Evolutionary conservation across 805 yeast genomes (phyloP), one percentile per base, ranked within the genome.

Genomic region (Metschnikowia similis): DNA sequence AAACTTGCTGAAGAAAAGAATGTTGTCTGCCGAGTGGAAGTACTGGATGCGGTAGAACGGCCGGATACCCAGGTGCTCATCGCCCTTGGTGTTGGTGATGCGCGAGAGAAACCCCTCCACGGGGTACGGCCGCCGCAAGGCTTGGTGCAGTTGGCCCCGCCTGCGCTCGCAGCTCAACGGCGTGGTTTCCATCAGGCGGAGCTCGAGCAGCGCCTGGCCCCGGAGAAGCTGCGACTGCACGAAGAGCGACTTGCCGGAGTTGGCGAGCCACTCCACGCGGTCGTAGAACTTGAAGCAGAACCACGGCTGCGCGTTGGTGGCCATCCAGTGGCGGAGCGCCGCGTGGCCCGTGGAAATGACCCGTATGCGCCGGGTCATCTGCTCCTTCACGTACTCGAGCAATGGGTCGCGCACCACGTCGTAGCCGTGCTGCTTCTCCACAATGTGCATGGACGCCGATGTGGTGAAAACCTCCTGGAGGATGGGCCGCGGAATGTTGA

Each of bases 41-140:
- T 90, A 91, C 52, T 76, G 76, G 40, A 84, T 66, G 48, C 77
- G 81, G 56, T 75, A 76, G 48, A 79, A 76, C 32, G 77, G 66
- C 31, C 74, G 70, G 5, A 74, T 60, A 8, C 73, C 50, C 47
- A 66, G 51, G 60, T 66, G 52, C 56, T 65, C 58, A 54, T 57
- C 61, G 0, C 89, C 89, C 6, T 65, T 61, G 50, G 77, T 72
- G 40, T 80, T 74, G 0, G 84, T 75, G 30, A 85, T 62, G 45
- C 84, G 74, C 2, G 80, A 69, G 17, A 91, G 64, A 62, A 87
- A 90, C 0, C 98, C 98, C 67, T 92, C 98, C 8, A 89, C 65
- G 0, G 96, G 84, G 0, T 68, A 47, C 0, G 97, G 97, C 86
- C 96, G 46, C 43, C 10, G 8, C 34, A 35, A 13, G 29, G 2